Evolutionary conservation across 2,329 filamentous ascomycete genomes (phyloP), one percentile per base, ranked within the genome.

Genomic region (Fusarium anthophilum): DNA sequence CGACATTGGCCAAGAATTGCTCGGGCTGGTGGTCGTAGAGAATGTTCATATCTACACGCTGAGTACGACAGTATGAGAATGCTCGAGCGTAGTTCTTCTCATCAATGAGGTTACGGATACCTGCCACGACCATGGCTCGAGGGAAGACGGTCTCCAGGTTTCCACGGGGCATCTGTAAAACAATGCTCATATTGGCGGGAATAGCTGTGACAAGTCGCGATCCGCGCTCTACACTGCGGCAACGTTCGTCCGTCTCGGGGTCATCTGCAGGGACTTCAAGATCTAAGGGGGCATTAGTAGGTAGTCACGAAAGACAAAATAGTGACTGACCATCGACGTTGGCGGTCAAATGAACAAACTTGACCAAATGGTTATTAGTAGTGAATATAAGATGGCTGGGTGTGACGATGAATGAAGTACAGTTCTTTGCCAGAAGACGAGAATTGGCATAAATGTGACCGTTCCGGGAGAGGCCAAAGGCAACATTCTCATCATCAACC

Each of bases 21-120:
- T 91, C 87, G 0, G 96, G 94, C n/a, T 91, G 91, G 82, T 98
- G 94, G 79, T 99, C 96, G 79, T 97, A 96, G 6, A 99, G 86
- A 70, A 99, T 96, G 79, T 99, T 99, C 93, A 98, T 95, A 79
- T 99, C 96, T 2, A 99, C 96, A 76, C 97, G 91, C 81, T 99
- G 97, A 28, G 92, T 96, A 57, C 96, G 91, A 80, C 96, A 98
- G 71, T 94, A 92, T 28, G 93, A 86, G 80, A 98, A 99, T 1
- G 96, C 96, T 58, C 90, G 90, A 55, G 89, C 90, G 79, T 98
- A 99, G 77, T 96, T 91, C 80, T 93, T 93, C 38, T 89, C 86
- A 61, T 95, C 92, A 58, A 99, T 94, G 58, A 93, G 90, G 56
- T 90, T 89, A 54, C 96, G 90, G 63, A 99, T 97, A 32, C 95